A percentile compares a stretch with the other conserved stretches of the same genome.
Evolutionary conservation across 2,329 filamentous ascomycete species (phyloP).

Genomic region (Bretziella fagacearum): DNA sequence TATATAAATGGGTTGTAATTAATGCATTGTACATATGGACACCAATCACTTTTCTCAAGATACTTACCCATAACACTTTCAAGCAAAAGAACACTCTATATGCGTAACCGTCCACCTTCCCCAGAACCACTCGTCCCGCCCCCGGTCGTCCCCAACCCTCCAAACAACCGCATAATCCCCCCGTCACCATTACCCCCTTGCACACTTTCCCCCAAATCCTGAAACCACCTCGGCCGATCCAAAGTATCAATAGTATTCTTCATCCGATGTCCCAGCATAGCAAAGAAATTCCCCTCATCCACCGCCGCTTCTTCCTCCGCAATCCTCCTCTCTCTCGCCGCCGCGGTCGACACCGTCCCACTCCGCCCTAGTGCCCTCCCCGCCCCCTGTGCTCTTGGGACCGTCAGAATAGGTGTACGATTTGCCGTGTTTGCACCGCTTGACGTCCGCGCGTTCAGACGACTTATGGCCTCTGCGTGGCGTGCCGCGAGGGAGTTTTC

Average conservation of each 20-base stretch:
- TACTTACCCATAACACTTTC: not conserved
- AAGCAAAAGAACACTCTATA: not conserved
- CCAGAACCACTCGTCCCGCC: not conserved
- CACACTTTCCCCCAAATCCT: conserved; percentile 39
- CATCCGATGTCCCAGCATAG: conserved; percentile 66
- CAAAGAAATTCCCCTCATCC: conserved; percentile 68
- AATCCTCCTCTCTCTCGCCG: conserved; percentile 16
- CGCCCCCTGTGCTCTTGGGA: conserved; percentile 26
- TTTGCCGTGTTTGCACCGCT: conserved; percentile 22
- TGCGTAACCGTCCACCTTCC: not conserved
- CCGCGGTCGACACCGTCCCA: conserved; percentile 19
- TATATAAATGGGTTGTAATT: not conserved
- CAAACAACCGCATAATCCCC: conserved; percentile 43
- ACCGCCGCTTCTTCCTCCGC: conserved; percentile 34
- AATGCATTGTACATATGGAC: not conserved
- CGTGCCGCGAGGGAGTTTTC: conserved; percentile 40
- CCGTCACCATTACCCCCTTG: conserved; percentile 18
- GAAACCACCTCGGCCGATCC: conserved; percentile 67
- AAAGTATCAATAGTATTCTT: conserved; percentile 82
- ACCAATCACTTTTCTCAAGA: not conserved
- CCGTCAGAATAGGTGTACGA: conserved; percentile 28
- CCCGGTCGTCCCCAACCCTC: conserved; percentile 22
- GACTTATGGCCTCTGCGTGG: conserved; percentile 24
- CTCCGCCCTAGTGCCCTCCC: conserved; percentile 16
- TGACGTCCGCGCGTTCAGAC: conserved; percentile 20